These are phyloP conservation scores for Physcia stellaris DNA, from an alignment of 495 filamentous ascomycete genomes.

Conservation along the genomic window DNA sequence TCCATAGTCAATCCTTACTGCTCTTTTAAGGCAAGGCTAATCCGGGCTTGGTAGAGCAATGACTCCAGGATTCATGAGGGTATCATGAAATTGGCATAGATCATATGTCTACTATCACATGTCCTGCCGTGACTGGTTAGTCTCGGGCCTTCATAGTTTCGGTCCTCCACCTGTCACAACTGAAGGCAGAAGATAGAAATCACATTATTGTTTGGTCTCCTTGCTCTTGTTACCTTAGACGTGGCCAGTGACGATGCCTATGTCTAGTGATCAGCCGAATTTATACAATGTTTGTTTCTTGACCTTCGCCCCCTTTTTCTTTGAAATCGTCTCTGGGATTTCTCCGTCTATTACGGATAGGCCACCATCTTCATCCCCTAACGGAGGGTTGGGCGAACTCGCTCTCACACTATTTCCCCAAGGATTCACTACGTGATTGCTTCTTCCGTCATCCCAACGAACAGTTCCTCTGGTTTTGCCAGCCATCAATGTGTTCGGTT, in stretches of 20 bases:
- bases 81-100: too few species aligned
- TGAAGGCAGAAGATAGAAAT: neutral
- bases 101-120: too few species aligned
- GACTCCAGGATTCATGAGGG: too few species aligned
- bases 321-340: slow-evolving; percentile 24
- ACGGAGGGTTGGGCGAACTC: slow-evolving; percentile 4
- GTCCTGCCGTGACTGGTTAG: too few species aligned
- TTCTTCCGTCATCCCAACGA: slow-evolving; percentile 44
- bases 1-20: too few species aligned
- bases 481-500: slow-evolving; percentile 66
- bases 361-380: slow-evolving; percentile 15
- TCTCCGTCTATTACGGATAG: slow-evolving; percentile 23
- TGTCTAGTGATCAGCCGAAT: slow-evolving; percentile 37
- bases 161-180: too few species aligned
- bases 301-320: slow-evolving; percentile 61
- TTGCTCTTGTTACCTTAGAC: neutral
- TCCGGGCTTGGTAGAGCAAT: too few species aligned
- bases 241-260: too few species aligned
- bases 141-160: too few species aligned
- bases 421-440: slow-evolving; percentile 23
- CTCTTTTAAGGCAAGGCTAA: too few species aligned
- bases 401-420: slow-evolving; percentile 27
- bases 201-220: neutral
- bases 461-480: slow-evolving; percentile 63
- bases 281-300: slow-evolving; percentile 66